phyloP scores from a whole-genome alignment of 164 flowering plant species.

The Tetrastigma voinierianum region DNA sequence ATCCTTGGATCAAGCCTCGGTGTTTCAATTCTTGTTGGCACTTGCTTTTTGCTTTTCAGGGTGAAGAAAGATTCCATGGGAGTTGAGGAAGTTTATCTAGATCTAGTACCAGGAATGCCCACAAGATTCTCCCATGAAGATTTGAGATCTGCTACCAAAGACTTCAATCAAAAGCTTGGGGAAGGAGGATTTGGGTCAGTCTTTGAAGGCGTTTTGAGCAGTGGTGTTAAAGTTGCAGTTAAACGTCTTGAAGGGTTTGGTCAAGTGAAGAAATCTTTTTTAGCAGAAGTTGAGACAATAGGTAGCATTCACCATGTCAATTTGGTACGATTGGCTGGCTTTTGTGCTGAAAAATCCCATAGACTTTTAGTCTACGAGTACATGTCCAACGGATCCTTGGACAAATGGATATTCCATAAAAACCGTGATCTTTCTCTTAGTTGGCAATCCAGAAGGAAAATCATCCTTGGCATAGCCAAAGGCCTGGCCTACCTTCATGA shows the following conservation, averaged over 20 bases:
- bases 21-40: too few relatives aligned
- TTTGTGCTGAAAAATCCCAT: constrained; percentile 33
- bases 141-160: constrained; percentile 5
- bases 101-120: background rate
- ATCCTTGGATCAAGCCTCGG: too few relatives aligned
- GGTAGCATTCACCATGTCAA: constrained; percentile 7
- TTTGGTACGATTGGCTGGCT: constrained; percentile 26
- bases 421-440: background rate
- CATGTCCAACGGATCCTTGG: constrained; percentile 4
- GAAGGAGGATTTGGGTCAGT: constrained; percentile 17
- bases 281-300: constrained; percentile 6
- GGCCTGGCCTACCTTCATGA: too few relatives aligned
- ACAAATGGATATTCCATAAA: background rate
- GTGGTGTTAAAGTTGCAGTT: constrained; percentile 12
- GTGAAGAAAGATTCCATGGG: too few relatives aligned
- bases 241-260: constrained; percentile 7
- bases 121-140: constrained; percentile 5
- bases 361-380: constrained; percentile 24
- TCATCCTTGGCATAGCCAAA: too few relatives aligned
- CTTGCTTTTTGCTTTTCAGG: too few relatives aligned
- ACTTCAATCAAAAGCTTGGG: constrained; percentile 15
- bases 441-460: background rate
- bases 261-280: constrained; percentile 6
- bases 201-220: background rate
- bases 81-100: too few relatives aligned